These are phyloP conservation scores for Madurella mycetomatis DNA, from an alignment of 2,329 filamentous ascomycete species.

Conservation along the genomic window DNA sequence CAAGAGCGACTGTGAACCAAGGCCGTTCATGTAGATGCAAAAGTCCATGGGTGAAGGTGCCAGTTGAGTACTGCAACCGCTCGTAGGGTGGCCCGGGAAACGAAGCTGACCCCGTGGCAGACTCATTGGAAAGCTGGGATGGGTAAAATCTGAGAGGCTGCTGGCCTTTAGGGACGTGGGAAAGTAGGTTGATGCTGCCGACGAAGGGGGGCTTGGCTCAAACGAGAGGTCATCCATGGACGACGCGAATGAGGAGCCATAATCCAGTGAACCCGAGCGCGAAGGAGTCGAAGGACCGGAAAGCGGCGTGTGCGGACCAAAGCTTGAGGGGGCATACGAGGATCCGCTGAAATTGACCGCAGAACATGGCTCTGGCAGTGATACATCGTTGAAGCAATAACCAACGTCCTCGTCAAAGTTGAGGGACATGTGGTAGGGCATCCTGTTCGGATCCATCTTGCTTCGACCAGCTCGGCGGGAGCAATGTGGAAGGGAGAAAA, in stretches of 20 bases:
- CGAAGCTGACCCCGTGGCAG: constrained; percentile 16
- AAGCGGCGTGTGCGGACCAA: constrained; percentile 31
- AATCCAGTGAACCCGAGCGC: constrained; percentile 18
- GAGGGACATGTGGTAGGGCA: constrained; percentile 27
- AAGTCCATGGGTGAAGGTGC: constrained; percentile 18
- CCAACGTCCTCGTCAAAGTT: constrained; percentile 28
- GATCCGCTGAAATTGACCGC: constrained; percentile 29
- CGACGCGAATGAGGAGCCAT: constrained; percentile 27
- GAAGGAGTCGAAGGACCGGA: constrained; percentile 33
- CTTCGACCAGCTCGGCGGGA: neutral
- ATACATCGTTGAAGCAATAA: constrained; percentile 25
- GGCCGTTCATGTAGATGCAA: constrained; percentile 11
- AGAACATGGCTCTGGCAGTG: constrained; percentile 16
- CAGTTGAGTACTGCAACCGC: constrained; percentile 10
- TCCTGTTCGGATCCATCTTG: constrained; percentile 18
- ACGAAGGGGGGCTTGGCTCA: constrained; percentile 32
- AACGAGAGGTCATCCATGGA: constrained; percentile 26
- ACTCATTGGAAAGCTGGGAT: constrained; percentile 15
- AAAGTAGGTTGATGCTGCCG: constrained; percentile 30
- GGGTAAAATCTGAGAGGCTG: constrained; percentile 8
- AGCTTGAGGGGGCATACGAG: constrained; percentile 29
- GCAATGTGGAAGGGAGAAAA: neutral
- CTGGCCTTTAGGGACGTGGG: constrained; percentile 20
- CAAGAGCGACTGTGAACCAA: constrained; percentile 10
- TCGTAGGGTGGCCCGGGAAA: constrained; percentile 1